Conservation (phyloP, 805 yeast genomes). For the Kregervanrija delftensis region DNA sequence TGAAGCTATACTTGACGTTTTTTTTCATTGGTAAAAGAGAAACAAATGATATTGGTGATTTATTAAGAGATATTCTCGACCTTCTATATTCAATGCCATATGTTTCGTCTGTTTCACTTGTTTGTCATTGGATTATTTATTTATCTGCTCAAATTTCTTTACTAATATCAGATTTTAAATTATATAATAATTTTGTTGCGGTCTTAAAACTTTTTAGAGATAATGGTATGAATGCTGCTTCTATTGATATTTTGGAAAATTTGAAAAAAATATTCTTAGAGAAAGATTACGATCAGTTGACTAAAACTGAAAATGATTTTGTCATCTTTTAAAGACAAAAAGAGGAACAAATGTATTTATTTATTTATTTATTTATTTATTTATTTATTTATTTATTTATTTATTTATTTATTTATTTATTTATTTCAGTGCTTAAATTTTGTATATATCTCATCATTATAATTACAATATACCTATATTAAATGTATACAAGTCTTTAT, state of each 20-base stretch:
- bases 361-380: background rate
- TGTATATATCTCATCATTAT: background rate
- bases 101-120: conserved; percentile 5
- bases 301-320: conserved; percentile 3
- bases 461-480: background rate
- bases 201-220: conserved; percentile 1
- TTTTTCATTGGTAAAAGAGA: conserved; percentile 5
- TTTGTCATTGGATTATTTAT: conserved; percentile 8
- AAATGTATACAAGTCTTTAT: background rate
- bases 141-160: conserved; percentile 4
- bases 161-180: conserved; percentile 1
- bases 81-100: conserved; percentile 9
- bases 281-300: conserved; percentile 1
- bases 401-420: background rate
- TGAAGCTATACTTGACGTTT: conserved; percentile 3
- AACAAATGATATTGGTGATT: background rate
- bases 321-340: background rate
- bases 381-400: too few relatives aligned
- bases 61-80: conserved; percentile 7
- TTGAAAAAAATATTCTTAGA: background rate
- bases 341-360: background rate
- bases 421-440: background rate
- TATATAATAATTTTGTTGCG: conserved; percentile 5
- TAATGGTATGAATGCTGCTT: conserved; percentile 8
- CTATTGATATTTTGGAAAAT: conserved; percentile 4